Percentiles rank a stretch among this genome's conserved stretches.
Conservation (phyloP, 1,284 basidiomycete species). For the Mrakiaceae sp. region DNA sequence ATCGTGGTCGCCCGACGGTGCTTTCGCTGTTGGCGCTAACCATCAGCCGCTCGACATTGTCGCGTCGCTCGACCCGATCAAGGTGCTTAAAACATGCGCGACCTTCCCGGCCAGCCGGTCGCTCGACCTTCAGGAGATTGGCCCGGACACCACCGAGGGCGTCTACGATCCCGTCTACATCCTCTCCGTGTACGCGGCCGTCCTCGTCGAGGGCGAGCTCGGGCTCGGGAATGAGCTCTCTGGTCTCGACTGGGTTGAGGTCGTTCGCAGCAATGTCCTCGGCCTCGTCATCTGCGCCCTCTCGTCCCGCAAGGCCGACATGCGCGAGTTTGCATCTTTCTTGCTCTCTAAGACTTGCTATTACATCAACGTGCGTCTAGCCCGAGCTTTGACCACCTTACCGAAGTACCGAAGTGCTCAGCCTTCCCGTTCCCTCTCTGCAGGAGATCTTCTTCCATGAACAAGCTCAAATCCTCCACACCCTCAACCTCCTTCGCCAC, state of each 20-base stretch:
- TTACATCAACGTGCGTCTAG: conserved; percentile 26
- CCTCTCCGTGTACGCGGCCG: conserved; percentile 53
- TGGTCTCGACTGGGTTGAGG: conserved; percentile 66
- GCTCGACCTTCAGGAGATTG: conserved; percentile 10
- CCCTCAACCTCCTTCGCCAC: conserved; percentile 61
- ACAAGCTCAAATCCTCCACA: conserved; percentile 59
- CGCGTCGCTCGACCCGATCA: conserved; percentile 53
- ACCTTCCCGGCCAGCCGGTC: conserved; percentile 46
- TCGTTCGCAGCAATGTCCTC: conserved; percentile 69
- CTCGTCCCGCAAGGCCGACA: conserved; percentile 51
- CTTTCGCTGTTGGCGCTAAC: conserved; percentile 35
- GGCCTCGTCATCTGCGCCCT: conserved; percentile 62
- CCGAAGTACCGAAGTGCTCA: not conserved
- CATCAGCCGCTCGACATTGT: conserved; percentile 51
- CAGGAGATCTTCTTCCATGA: conserved; percentile 66
- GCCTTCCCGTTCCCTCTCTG: conserved; percentile 1
- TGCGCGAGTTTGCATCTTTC: conserved; percentile 44
- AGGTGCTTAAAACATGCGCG: conserved; percentile 60
- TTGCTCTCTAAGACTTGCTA: conserved; percentile 37
- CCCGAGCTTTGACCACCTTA: conserved; percentile 17
- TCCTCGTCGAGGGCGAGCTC: conserved; percentile 44
- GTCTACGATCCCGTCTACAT: conserved; percentile 78
- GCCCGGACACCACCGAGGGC: conserved; percentile 28
- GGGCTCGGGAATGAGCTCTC: conserved; percentile 35
- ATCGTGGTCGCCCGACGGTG: conserved; percentile 46